phyloP scores from a whole-genome alignment of 2,329 filamentous ascomycete genomes.

The Monosporascus ibericus region DNA sequence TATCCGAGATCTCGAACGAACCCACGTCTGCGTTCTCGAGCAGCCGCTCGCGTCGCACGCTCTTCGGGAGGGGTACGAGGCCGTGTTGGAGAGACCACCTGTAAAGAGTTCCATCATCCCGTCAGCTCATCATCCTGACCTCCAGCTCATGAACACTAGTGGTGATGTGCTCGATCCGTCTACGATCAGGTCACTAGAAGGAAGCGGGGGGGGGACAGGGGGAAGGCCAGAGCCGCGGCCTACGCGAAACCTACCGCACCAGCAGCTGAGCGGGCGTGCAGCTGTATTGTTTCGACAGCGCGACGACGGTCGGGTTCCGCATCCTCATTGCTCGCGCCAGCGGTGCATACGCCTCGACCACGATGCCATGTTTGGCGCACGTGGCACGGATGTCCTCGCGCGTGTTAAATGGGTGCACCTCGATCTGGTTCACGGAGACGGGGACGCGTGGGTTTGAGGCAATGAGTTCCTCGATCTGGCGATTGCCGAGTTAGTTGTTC shows the following conservation, averaged over 20 bases:
- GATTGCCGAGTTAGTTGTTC: not conserved
- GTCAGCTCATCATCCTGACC: too few relatives aligned
- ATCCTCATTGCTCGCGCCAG: constrained; percentile 66
- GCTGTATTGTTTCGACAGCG: constrained; percentile 59
- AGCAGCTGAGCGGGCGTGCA: constrained; percentile 70
- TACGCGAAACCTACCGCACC: constrained; percentile 38
- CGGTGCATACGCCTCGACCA: constrained; percentile 75
- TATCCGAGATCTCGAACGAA: constrained; percentile 53
- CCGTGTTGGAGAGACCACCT: constrained; percentile 74
- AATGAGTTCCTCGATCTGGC: constrained; percentile 62
- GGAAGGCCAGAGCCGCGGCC: too few relatives aligned
- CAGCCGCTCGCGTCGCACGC: constrained; percentile 55
- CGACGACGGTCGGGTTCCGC: constrained; percentile 56
- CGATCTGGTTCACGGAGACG: constrained; percentile 74
- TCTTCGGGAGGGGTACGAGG: constrained; percentile 70
- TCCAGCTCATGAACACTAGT: too few relatives aligned
- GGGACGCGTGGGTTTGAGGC: constrained; percentile 52
- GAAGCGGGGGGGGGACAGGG: too few relatives aligned
- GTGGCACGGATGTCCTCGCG: constrained; percentile 59
- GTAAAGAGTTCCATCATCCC: not conserved
- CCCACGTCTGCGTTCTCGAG: constrained; percentile 58
- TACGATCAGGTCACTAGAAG: too few relatives aligned
- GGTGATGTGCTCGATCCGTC: too few relatives aligned
- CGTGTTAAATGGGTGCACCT: constrained; percentile 79
- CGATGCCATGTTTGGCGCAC: constrained; percentile 60